Evolutionary conservation across 306 rosid genomes (phyloP).

Genomic region (Benincasa hispida): DNA sequence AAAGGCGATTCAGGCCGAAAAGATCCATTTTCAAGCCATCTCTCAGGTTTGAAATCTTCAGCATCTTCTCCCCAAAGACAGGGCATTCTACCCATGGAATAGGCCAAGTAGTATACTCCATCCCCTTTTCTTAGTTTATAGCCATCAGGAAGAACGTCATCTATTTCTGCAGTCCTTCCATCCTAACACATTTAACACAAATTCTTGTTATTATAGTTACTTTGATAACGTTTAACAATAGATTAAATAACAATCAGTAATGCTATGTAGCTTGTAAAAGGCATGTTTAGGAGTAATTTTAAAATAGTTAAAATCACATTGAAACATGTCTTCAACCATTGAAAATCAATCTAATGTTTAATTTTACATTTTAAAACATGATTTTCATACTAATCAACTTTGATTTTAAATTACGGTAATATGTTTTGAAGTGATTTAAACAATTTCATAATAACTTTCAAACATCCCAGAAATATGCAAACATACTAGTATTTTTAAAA

Average conservation of each 20-base stretch:
- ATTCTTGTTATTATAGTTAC: not conserved
- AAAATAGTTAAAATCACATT: too few species aligned
- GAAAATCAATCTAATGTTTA: too few species aligned
- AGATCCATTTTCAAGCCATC: constrained; percentile 53
- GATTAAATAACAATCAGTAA: not conserved
- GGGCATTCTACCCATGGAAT: constrained; percentile 68
- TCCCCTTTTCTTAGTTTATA: constrained; percentile 48
- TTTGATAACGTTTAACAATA: not conserved
- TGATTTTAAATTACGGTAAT: too few species aligned
- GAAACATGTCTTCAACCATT: too few species aligned
- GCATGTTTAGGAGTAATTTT: too few species aligned
- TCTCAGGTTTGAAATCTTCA: constrained; percentile 44
- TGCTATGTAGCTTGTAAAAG: not conserved
- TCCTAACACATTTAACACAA: constrained; percentile 18
- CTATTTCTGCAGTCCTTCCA: constrained; percentile 41
- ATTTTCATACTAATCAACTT: too few species aligned
- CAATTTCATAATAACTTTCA: too few species aligned
- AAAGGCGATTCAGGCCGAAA: constrained; percentile 61
- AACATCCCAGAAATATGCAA: not conserved
- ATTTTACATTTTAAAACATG: too few species aligned
- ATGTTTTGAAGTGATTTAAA: too few species aligned
- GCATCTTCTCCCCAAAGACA: constrained; percentile 69
- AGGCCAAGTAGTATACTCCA: constrained; percentile 44
- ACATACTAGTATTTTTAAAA: not conserved
- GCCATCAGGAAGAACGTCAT: constrained; percentile 68